Evolutionary conservation across 108 stramenopile species (phyloP), one percentile per base, ranked within the genome.

Genomic region (Aurantiochytrium sp.): DNA sequence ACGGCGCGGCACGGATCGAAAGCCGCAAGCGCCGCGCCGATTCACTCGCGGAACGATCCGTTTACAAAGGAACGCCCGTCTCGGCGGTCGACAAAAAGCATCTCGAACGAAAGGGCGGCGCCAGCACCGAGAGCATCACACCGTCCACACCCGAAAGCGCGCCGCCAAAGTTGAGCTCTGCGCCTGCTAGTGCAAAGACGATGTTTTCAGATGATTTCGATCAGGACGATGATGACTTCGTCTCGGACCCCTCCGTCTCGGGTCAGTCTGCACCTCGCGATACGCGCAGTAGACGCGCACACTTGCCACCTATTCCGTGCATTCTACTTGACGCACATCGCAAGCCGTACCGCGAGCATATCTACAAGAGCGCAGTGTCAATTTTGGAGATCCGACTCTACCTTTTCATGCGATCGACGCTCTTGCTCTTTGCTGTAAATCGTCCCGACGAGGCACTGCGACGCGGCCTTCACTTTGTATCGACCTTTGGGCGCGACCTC

Each of bases 361-460:
- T 83, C 28, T 83, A 83, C 51, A 83, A 83, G 51, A 83, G 76
- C 28, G 76, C 76, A 25, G 76, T 53, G 10, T 83, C 76, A 6
- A 53, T 83, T 18, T 23, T 83, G 6, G 76, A 83, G 4, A 53
- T 83, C 23, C 45, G 51, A 6, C 76, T 83, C 51, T 83, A 83
- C 51, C 51, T 83, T 18, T 83, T 83, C 28, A 53, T 83, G 76
- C 76, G 76, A 6, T 83, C 76, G 25, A 83, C 76, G n/a, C 76
- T 83, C 12, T 12, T 83, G 3, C 76, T 83, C 51, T 53, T 83
- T 25, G 51, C 76, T 12, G 51, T 83, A 2, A 53, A 53, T 3
- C 76, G 76, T 8, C 19, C 45, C 25, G 76, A 83, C 76, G 76
- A 83, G 51, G 76, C 76, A 18, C 51, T 83, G n/a, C 76, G 76